Evolutionary conservation across 176 grass and related monocot species (phyloP), one percentile per base, ranked within the genome.

Genomic region (Aegilops longissima): DNA sequence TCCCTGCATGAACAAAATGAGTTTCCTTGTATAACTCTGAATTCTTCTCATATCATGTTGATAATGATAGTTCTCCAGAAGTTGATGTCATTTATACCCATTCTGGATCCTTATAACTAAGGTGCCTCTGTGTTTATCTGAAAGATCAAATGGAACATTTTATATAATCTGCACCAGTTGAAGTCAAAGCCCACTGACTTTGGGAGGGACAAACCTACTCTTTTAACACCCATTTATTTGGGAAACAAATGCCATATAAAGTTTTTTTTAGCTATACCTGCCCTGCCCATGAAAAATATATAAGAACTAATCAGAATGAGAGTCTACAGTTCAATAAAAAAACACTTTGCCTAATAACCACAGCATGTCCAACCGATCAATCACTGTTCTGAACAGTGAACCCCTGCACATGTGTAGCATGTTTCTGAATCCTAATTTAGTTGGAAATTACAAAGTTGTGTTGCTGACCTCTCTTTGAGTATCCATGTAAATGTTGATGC

Each of bases 391-490:
- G 14, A 76, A 75, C 27, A 75, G 72, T 75, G 72, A 47, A 66
- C 9, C 79, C 1, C 62, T 66, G 21, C 21, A 31, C 27, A 44
- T 25, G 62, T 31, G 78, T 81, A 81, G 24, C 62, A 33, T 81
- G 40, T 67, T 63, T 13, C 52, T 79, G 76, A 70, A 70, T 38
- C 35, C 34, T 71, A 75, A 66, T 44, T 47, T 80, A 47, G 38
- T 42, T 66, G 78, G 49, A 42, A 66, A 44, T n/a, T 49, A n/a
- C 21, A 42, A 65, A 80, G 3, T 44, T 80, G 23, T 80, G 61
- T 63, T 45, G 58, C 58, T 80, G n/a, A 30, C 13, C 39, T 45
- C 23, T 1, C 44, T 45, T 66, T 80, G 33, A 64, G 24, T 25
- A 23, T 80, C 24, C 73, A 30, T 76, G 42, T 52, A 76, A 52